phyloP scores from a whole-genome alignment of 371 early-diverging fungal genomes.

The Dichotomocladium elegans region DNA sequence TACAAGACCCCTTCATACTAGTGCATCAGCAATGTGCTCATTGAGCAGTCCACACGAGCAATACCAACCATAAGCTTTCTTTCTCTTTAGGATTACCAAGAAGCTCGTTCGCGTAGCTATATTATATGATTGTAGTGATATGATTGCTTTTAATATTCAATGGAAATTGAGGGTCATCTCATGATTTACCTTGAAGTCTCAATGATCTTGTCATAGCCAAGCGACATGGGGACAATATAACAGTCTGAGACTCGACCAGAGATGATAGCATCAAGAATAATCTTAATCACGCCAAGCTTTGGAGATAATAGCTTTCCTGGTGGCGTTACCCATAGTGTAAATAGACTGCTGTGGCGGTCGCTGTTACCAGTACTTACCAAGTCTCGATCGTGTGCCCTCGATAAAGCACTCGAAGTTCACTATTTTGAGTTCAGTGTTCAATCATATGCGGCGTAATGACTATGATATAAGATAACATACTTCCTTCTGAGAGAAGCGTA shows the following conservation, averaged over 20 bases:
- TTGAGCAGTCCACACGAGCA: neutral
- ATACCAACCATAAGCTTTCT: conserved; percentile 65
- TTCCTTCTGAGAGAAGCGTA: conserved; percentile 38
- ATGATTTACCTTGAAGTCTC: conserved; percentile 73
- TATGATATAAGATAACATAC: conserved; percentile 22
- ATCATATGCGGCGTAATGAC: neutral
- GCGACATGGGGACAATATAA: conserved; percentile 78
- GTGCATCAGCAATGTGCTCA: neutral
- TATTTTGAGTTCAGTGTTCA: neutral
- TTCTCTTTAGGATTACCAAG: conserved; percentile 83
- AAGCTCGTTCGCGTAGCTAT: conserved; percentile 63
- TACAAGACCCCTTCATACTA: conserved; percentile 37
- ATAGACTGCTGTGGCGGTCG: too few relatives aligned
- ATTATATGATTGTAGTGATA: too few relatives aligned
- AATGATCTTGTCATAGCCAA: conserved; percentile 88
- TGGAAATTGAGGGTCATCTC: neutral
- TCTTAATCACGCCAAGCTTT: conserved; percentile 81
- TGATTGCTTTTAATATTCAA: neutral
- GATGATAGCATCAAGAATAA: conserved; percentile 72
- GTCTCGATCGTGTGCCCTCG: conserved; percentile 82
- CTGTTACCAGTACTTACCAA: conserved; percentile 39
- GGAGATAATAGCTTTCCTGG: conserved; percentile 74
- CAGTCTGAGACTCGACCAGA: conserved; percentile 62
- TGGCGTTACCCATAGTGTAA: too few relatives aligned
- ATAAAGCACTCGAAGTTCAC: conserved; percentile 85